Evolutionary conservation across 257 asterid species (phyloP).

Genomic region (Prunella vulgaris): DNA sequence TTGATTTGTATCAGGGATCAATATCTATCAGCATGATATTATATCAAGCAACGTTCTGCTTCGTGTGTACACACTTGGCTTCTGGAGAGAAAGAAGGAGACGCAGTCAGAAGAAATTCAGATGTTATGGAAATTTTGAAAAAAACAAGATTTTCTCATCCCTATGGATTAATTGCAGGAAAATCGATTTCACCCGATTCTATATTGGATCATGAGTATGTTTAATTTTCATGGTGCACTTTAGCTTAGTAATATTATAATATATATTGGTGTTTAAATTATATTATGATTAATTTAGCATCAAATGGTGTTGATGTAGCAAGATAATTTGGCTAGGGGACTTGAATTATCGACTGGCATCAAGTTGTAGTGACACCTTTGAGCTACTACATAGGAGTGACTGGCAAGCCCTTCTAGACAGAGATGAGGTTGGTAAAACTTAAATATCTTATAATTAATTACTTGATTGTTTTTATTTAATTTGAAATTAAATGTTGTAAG

Average conservation of each 20-base stretch:
- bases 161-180: constrained; percentile 13
- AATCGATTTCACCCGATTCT: constrained; percentile 27
- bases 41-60: constrained; percentile 49
- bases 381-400: constrained; percentile 47
- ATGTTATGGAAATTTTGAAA: constrained; percentile 62
- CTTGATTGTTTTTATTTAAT: neutral
- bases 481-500: neutral
- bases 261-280: too few species aligned
- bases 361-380: constrained; percentile 34
- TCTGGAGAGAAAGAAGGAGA: constrained; percentile 79
- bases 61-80: constrained; percentile 84
- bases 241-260: neutral
- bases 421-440: constrained; percentile 59
- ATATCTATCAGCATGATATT: constrained; percentile 72
- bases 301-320: constrained; percentile 35
- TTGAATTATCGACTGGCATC: constrained; percentile 75
- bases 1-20: constrained; percentile 45
- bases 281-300: neutral
- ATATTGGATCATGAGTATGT: constrained; percentile 76
- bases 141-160: constrained; percentile 52
- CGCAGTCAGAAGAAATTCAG: constrained; percentile 52
- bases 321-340: constrained; percentile 86
- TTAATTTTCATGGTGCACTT: neutral
- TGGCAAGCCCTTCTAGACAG: constrained; percentile 68
- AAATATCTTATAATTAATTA: neutral